A percentile compares a stretch with the other conserved stretches of the same genome.
Conservation (phyloP, 192 early-diverging fungal species). For the Umbelopsis ramanniana region DNA sequence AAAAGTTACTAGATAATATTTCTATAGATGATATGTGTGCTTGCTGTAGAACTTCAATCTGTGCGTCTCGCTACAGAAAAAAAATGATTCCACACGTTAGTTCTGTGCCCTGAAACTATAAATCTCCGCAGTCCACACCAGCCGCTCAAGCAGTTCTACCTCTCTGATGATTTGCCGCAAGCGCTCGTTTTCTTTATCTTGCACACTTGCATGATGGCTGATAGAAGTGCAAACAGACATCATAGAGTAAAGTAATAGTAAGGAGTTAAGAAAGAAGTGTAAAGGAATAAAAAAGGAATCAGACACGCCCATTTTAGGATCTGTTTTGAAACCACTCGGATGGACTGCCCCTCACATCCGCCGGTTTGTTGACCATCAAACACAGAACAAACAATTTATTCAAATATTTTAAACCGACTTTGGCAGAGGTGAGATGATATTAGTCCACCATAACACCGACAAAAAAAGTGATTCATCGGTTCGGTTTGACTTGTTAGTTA, state of each 20-base stretch:
- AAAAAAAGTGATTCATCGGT: too few relatives aligned
- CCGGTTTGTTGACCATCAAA: not conserved
- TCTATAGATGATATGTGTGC: conserved; percentile 15
- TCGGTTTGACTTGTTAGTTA: too few relatives aligned
- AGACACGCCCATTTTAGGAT: conserved; percentile 3
- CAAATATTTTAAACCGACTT: too few relatives aligned
- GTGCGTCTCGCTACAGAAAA: conserved; percentile 2
- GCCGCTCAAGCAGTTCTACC: conserved; percentile 5
- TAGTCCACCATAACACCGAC: too few relatives aligned
- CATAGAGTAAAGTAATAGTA: not conserved
- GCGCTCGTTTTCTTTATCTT: conserved; percentile 17
- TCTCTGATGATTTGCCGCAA: conserved; percentile 17
- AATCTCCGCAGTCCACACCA: not conserved
- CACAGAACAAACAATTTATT: not conserved
- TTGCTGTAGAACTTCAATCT: conserved; percentile 11
- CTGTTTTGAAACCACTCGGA: not conserved
- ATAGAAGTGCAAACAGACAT: conserved; percentile 19
- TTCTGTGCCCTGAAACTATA: not conserved
- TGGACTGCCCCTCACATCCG: not conserved
- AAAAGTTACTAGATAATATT: conserved; percentile 14
- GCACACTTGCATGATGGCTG: conserved; percentile 7
- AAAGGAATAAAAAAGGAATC: not conserved
- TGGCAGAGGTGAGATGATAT: too few relatives aligned
- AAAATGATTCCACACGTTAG: not conserved
- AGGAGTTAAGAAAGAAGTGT: not conserved